Conservation (phyloP, 2,329 filamentous ascomycete species). For the Ceratocystiopsis brevicomis region DNA sequence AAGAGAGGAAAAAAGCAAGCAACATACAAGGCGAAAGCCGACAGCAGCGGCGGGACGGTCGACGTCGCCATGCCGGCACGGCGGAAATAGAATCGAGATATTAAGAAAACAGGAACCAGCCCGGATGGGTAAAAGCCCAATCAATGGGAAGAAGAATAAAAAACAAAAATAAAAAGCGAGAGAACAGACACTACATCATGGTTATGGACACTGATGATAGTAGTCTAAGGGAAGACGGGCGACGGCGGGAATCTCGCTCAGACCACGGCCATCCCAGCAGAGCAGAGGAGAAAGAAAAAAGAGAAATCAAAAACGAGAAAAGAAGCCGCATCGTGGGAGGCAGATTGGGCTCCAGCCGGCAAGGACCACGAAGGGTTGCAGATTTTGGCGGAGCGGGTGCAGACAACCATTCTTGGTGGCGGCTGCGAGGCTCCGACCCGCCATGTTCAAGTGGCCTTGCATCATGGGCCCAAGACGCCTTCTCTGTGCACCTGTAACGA, state of each 20-base stretch:
- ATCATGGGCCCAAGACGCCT: background rate
- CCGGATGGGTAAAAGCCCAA: conserved; percentile 20
- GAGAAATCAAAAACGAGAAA: background rate
- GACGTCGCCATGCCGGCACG: too few relatives aligned
- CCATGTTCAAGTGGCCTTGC: too few relatives aligned
- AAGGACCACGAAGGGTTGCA: too few relatives aligned
- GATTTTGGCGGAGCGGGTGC: too few relatives aligned
- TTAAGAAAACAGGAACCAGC: conserved; percentile 4
- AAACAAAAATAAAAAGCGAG: conserved; percentile 6
- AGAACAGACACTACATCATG: conserved; percentile 1
- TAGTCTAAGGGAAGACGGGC: conserved; percentile 10
- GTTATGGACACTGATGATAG: conserved; percentile 4
- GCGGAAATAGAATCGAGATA: too few relatives aligned
- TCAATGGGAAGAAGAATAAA: conserved; percentile 24
- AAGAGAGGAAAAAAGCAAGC: background rate
- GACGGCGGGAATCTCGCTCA: background rate
- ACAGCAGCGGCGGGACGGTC: conserved; percentile 27
- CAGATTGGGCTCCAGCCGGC: too few relatives aligned
- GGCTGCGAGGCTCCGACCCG: too few relatives aligned
- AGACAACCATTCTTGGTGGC: too few relatives aligned
- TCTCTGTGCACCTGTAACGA: conserved; percentile 4
- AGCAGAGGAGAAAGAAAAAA: background rate
- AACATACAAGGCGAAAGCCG: conserved; percentile 36
- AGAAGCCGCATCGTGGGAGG: background rate
- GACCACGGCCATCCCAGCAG: too few relatives aligned